A percentile compares a stretch with the other conserved stretches of the same genome.
These are phyloP conservation scores for Phytopythium sindhum DNA, from an alignment of 352 stramenopile species.

Conservation along the genomic window DNA sequence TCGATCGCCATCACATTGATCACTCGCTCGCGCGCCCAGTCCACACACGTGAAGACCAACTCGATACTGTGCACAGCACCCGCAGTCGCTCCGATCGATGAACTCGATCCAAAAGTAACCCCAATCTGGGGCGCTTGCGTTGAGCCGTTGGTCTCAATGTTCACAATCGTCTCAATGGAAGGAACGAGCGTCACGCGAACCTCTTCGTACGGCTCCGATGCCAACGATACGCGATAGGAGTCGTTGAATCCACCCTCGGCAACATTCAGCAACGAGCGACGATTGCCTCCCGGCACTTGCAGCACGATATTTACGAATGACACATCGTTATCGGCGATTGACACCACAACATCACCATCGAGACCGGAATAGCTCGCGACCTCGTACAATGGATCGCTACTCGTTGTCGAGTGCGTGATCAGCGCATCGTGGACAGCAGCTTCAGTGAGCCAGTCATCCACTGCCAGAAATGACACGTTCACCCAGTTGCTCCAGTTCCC, in stretches of 20 bases:
- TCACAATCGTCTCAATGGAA: conserved; percentile 39
- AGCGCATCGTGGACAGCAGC: conserved; percentile 34
- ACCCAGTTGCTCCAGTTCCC: conserved; percentile 68
- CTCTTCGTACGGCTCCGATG: conserved; percentile 62
- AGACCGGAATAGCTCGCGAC: conserved; percentile 24
- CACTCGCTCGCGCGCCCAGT: conserved; percentile 42
- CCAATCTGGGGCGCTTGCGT: conserved; percentile 29
- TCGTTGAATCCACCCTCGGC: conserved; percentile 78
- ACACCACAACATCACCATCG: conserved; percentile 26
- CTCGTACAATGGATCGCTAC: conserved; percentile 44
- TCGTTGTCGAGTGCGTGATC: conserved; percentile 51
- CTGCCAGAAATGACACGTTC: conserved; percentile 46
- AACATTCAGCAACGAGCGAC: conserved; percentile 31
- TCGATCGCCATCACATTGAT: conserved; percentile 61
- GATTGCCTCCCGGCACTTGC: conserved; percentile 17
- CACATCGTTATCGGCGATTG: conserved; percentile 63
- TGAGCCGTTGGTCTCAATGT: conserved; percentile 22
- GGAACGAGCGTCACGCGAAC: conserved; percentile 43
- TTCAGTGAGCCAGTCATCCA: conserved; percentile 66
- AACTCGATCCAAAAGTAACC: conserved; percentile 16
- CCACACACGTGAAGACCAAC: conserved; percentile 61
- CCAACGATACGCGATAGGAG: conserved; percentile 56
- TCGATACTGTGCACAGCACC: conserved; percentile 21
- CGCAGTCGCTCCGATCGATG: conserved; percentile 8
- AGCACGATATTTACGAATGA: conserved; percentile 66